phyloP scores from a whole-genome alignment of 495 filamentous ascomycete species.

The Aspergillus coremiiformis region DNA sequence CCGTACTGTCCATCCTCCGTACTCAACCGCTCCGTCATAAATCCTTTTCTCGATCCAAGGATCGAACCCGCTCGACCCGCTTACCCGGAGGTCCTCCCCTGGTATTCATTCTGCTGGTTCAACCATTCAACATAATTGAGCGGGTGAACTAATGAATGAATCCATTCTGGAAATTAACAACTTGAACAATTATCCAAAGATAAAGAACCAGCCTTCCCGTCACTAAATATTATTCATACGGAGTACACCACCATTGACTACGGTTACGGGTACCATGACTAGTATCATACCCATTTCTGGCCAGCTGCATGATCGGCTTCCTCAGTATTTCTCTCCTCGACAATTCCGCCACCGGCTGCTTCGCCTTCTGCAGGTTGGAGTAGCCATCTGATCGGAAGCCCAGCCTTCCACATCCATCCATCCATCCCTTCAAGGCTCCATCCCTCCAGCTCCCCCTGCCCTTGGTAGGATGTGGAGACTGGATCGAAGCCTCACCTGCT shows the following conservation, averaged over 20 bases:
- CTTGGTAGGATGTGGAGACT: neutral
- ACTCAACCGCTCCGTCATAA: neutral
- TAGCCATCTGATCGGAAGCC: neutral
- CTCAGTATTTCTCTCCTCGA: neutral
- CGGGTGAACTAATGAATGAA: neutral
- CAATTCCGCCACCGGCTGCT: neutral
- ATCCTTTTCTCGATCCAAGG: constrained; percentile 1
- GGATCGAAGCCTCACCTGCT: neutral
- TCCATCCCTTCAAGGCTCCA: too few relatives aligned
- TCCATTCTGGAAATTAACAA: neutral
- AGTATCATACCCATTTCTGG: neutral
- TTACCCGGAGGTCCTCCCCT: neutral
- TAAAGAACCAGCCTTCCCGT: neutral
- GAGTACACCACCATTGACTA: neutral
- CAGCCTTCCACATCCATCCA: neutral
- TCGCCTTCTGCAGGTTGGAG: neutral
- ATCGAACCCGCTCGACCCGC: constrained; percentile 1
- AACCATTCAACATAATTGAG: neutral
- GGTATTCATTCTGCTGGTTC: neutral
- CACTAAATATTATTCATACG: neutral
- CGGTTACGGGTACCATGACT: neutral
- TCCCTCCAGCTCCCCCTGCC: neutral
- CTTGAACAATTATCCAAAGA: neutral
- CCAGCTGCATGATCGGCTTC: constrained; percentile 10
- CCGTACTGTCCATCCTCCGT: neutral